Evolutionary conservation across 1,284 basidiomycete species (phyloP), one percentile per base, ranked within the genome.

Genomic region (Malassezia sp.): DNA sequence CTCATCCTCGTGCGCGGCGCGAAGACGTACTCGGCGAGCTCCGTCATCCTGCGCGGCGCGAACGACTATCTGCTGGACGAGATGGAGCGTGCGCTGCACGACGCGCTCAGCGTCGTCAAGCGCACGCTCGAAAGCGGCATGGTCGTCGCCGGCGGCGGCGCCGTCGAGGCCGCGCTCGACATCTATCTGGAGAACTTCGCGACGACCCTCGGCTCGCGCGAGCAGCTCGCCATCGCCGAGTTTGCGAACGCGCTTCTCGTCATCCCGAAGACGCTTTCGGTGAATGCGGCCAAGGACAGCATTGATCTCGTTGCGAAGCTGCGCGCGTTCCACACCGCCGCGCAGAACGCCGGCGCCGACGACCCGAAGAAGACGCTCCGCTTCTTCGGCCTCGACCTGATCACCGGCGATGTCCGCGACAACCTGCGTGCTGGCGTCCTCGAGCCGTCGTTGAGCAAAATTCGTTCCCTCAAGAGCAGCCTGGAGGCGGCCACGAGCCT

Each of bases 61-160:
- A 99, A 97, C 73, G 93, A 99, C 74, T 97, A 95, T 73, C 87
- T 97, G 83, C 75, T 97, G 57, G 93, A 99, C 72, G 93, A 99
- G 76, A 97, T 97, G 93, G 93, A 99, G 75, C 78, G 93, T 27
- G 82, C 88, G 0, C 73, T 99, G 59, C 93, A 99, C 71, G 93
- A 99, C 72, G 85, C 86, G 0, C 74, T 97, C 46, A 90, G 84
- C 32, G 80, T 96, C 61, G 86, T 97, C 75, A 99, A 99, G 76
- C 80, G 93, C 48, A 97, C 93, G 3, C 76, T 97, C 42, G 93
- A 99, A 76, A 90, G 86, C 61, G 91, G 91, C 8, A 76, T 83
- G 12, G 90, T 97, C 18, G 91, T 97, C 14, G 90, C 93, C 3
- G 93, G 93, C 53, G 93, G 93, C 47, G 93, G 93, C 45, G 90